phyloP scores from a whole-genome alignment of 2,329 filamentous ascomycete species.

The Talaromyces sp. region DNA sequence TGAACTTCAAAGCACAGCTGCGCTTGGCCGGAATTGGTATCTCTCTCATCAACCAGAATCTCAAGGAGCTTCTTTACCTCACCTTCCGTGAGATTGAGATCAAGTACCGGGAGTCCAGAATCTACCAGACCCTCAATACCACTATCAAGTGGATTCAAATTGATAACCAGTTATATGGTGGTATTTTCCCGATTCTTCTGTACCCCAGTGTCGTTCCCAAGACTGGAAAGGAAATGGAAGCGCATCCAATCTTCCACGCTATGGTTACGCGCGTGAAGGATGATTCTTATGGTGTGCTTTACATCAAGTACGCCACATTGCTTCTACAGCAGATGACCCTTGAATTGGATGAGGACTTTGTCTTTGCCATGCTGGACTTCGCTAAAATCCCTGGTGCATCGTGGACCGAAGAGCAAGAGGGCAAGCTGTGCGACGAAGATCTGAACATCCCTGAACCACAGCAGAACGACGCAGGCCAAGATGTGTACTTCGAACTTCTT shows the following conservation, averaged over 20 bases:
- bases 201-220: conserved; percentile 98
- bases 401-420: conserved; percentile 82
- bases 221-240: conserved; percentile 92
- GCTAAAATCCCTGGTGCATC: conserved; percentile 87
- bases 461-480: conserved; percentile 79
- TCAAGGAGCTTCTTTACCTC: conserved; percentile 90
- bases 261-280: conserved; percentile 96
- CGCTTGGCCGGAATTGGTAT: conserved; percentile 88
- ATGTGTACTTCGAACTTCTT: conserved; percentile 96
- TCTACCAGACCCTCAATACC: conserved; percentile 88
- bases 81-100: conserved; percentile 90
- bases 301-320: conserved; percentile 96
- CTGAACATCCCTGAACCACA: conserved; percentile 91
- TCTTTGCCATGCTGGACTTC: conserved; percentile 93
- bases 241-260: conserved; percentile 89
- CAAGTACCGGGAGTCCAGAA: conserved; percentile 86
- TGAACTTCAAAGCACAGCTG: conserved; percentile 86
- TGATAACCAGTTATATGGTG: conserved; percentile 97
- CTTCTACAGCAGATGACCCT: conserved; percentile 97
- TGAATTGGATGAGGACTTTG: conserved; percentile 96
- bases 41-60: conserved; percentile 87
- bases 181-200: conserved; percentile 94
- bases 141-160: conserved; percentile 99
- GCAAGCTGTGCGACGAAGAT: conserved; percentile 83
- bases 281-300: conserved; percentile 94